Evolutionary conservation across 2,329 filamentous ascomycete genomes (phyloP).

Genomic region (Ophiostoma ulmi): DNA sequence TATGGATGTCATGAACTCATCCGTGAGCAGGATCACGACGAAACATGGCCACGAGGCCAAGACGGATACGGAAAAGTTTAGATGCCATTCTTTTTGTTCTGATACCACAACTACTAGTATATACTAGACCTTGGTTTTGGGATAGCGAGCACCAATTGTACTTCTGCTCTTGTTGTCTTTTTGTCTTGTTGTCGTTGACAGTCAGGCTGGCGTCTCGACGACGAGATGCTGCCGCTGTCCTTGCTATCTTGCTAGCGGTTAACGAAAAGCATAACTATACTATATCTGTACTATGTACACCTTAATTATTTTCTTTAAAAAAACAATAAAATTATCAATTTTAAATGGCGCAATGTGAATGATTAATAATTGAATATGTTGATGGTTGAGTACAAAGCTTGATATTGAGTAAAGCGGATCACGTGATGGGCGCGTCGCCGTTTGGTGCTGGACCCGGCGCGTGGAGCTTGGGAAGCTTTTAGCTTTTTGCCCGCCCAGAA

Average conservation of each 20-base stretch:
- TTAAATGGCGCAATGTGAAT: not conserved
- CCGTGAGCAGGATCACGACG: not conserved
- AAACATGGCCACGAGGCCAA: not conserved
- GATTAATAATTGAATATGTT: not conserved
- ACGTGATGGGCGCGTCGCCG: conserved; percentile 17
- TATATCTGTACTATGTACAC: not conserved
- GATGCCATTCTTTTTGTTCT: not conserved
- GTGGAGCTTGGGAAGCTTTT: conserved; percentile 21
- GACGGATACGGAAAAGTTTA: conserved; percentile 13
- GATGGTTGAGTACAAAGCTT: too few species aligned
- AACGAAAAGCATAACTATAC: not conserved
- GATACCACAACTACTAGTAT: not conserved
- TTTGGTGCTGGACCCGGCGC: conserved; percentile 16
- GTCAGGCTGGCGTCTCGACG: not conserved
- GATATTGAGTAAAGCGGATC: not conserved
- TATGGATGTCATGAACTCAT: not conserved
- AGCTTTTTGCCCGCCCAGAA: conserved; percentile 17
- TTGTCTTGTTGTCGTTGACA: not conserved
- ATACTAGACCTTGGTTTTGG: not conserved
- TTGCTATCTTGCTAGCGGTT: not conserved
- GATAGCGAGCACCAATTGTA: not conserved
- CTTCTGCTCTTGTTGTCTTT: not conserved
- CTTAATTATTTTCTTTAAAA: not conserved
- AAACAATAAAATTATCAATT: not conserved
- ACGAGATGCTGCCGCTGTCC: not conserved